Base-by-base conservation (phyloP, 2,329 filamentous ascomycete species). In the Fusarium protoensiforme region DNA sequence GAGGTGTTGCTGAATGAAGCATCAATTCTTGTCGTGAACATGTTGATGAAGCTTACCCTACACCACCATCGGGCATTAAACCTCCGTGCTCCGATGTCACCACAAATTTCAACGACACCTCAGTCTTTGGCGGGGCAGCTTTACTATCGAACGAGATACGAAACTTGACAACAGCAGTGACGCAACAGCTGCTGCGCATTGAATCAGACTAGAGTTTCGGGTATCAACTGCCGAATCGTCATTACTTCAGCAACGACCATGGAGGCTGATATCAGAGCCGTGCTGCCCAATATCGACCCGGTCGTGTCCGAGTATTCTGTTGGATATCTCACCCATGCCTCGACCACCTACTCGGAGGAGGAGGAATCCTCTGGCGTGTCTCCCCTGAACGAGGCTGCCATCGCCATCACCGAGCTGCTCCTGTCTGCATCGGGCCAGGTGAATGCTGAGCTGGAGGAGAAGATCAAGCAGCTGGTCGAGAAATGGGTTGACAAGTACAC, bases 301-400 rank as follows among this genome's bases (percentile, higher is more conserved):
- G 89, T 97, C 72, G 87, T 98, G 75, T 95, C 94, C 57, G 94
- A 97, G 84, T 98, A 98, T 84, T 96, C 95, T 48, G 94, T 94
- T 74, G 96, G 96, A 66, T 99, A 98, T 81, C 88, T 99, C 77
- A 95, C 92, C 79, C 96, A 99, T 87, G 96, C 96, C 57, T 96
- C 95, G 56, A 95, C 92, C 74, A 88, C 93, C 60, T 97, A 93
- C 87, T 90, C 92, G 60, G 95, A 97, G 73, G 87, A 89, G 14
- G 87, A 90, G 61, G 94, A 97, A 73, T 80, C 89, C 41, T 87
- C 89, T 72, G 91, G 86, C n/a, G 85, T 88, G 64, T 94, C 93
- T 5, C 95, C 95, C 13, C 86, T 99, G 67, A 89, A 90, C 69
- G 95, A 98, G 81, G 96, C 96, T 58, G 94, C 95, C 56, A 87